Evolutionary conservation across 768 basidiomycete genomes (phyloP).

Genomic region (Suillus alpinus): DNA sequence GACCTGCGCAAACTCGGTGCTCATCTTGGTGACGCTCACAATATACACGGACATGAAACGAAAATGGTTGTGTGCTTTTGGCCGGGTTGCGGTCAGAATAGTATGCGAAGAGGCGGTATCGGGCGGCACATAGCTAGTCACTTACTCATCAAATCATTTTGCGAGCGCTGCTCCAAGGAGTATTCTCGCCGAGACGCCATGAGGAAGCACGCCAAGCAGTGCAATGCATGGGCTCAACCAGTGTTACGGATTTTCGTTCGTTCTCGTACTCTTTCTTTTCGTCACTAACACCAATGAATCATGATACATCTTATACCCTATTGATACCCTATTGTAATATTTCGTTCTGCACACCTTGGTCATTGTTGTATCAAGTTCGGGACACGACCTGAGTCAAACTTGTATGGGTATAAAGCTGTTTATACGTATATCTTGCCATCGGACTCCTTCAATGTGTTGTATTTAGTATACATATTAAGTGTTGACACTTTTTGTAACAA

Average conservation of each 20-base stretch:
- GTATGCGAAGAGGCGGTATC: constrained; percentile 27
- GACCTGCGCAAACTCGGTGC: constrained; percentile 22
- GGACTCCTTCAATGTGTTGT: not conserved
- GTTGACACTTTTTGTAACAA: not conserved
- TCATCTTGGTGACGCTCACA: constrained; percentile 19
- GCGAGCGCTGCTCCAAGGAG: constrained; percentile 22
- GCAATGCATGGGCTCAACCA: constrained; percentile 19
- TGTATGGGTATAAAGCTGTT: not conserved
- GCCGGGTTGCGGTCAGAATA: constrained; percentile 18
- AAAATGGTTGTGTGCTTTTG: constrained; percentile 16
- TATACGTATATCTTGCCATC: not conserved
- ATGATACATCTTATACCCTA: too few species aligned
- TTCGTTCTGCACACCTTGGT: too few species aligned
- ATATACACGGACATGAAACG: constrained; percentile 19
- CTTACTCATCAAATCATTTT: constrained; percentile 16
- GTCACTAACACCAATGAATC: not conserved
- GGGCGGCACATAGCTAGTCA: constrained; percentile 25
- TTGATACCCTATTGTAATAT: not conserved
- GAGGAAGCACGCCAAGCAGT: constrained; percentile 24
- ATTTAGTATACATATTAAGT: not conserved
- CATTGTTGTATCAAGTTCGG: not conserved
- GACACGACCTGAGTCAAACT: not conserved
- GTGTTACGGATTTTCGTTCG: not conserved
- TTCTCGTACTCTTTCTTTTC: not conserved
- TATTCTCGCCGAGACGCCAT: constrained; percentile 27